Base-by-base conservation (phyloP, 2,329 filamentous ascomycete species). In the Bertia moriformis region DNA sequence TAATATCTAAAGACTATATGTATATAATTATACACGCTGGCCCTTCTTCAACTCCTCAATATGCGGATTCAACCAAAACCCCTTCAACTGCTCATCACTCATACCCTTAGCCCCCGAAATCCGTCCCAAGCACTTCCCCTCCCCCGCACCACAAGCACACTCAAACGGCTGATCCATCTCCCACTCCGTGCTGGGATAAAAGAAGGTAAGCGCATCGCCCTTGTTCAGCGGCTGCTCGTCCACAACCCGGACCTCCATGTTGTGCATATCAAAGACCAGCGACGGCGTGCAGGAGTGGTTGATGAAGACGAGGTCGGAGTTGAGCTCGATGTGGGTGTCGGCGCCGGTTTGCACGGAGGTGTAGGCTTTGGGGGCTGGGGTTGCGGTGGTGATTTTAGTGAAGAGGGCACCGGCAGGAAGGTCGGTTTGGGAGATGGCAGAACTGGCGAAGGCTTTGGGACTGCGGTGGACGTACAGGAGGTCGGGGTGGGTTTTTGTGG, bases 131-230 rank as follows among this genome's bases (percentile, higher is more conserved):
- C 80, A 85, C 15, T 60, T 59, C n/a, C n/a, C n/a, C 0, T 61
- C 46, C 10, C 17, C 32, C 3, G 63, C 64, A 44, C 66, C 64
- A 52, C 80, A 85, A 42, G 69, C 61, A 53, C 80, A 85, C 43
- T 69, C 59, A 51, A 85, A 85, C 3, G 76, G 67, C 61, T 84
- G 79, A 20, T 73, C 73, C 79, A 85, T 83, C 49, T 65, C 50
- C 78, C 78, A 85, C 57, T 85, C 80, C 1, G 78, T 83, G 40
- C 75, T 82, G 3, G 80, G 78, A 49, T 85, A 85, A 59, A 84
- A 85, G 61, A 83, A 85, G 52, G 32, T 35, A 7, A 35, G 17
- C 59, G 58, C 35, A 64, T 63, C 59, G 1, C 61, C 61, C 5
- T 44, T 51, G 24, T 51, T 56, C 39, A 58, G 38, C 0, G 45